Percentiles rank a stretch among this genome's conserved stretches.
phyloP scores from a whole-genome alignment of 2,329 filamentous ascomycete genomes.

The Alternaria gansuensis region DNA sequence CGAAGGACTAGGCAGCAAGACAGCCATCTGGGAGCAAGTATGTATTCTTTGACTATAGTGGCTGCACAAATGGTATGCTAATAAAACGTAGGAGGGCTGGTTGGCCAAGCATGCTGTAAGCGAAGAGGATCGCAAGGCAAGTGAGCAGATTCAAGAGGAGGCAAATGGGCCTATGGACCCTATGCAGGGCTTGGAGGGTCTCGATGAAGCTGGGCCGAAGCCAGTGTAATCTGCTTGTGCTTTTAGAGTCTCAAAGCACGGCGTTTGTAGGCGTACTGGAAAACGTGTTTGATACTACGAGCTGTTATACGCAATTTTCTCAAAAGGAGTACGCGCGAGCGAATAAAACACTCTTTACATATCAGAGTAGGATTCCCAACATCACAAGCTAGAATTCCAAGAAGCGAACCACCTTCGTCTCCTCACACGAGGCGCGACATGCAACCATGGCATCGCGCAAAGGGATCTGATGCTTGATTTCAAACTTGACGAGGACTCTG shows the following conservation, averaged over 20 bases:
- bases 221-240: slow-evolving; percentile 62
- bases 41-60: slow-evolving; percentile 43
- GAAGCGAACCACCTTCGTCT: not conserved
- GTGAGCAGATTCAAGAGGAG: slow-evolving; percentile 63
- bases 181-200: slow-evolving; percentile 92
- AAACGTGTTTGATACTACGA: slow-evolving; percentile 21
- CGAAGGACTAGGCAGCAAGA: slow-evolving; percentile 90
- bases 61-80: slow-evolving; percentile 16
- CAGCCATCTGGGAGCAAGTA: slow-evolving; percentile 97
- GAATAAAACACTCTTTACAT: not conserved
- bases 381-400: not conserved
- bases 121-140: slow-evolving; percentile 75
- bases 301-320: slow-evolving; percentile 4
- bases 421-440: not conserved
- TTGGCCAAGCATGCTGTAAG: slow-evolving; percentile 85
- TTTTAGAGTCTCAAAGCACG: slow-evolving; percentile 14
- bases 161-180: slow-evolving; percentile 74
- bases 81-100: slow-evolving; percentile 79
- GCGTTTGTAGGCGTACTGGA: slow-evolving; percentile 34
- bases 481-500: slow-evolving; percentile 24
- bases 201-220: slow-evolving; percentile 94
- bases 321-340: not conserved
- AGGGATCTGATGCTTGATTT: slow-evolving; percentile 41
- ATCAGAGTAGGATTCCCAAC: not conserved
- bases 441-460: slow-evolving; percentile 24